Evolutionary conservation across 441 rosid species (phyloP), one percentile per base, ranked within the genome.

Genomic region (Erysimum cheiri): DNA sequence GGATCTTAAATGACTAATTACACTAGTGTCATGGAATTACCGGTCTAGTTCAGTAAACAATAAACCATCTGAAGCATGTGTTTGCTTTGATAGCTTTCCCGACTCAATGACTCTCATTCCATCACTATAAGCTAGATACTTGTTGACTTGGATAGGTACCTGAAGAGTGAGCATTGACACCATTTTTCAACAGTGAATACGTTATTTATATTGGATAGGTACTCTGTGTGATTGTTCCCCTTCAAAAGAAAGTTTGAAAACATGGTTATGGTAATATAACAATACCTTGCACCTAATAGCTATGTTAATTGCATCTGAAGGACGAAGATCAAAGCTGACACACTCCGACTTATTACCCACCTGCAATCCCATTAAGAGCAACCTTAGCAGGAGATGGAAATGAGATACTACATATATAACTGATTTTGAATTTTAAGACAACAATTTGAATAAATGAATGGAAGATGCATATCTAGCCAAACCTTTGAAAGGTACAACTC

Each of bases 81-180:
- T 65, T 11, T 79, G 92, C 5, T 68, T 61, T 57, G 82, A 57
- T 35, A 83, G 73, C 84, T 87, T 94, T 60, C 90, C 92, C 37
- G 93, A 86, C 59, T 89, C 97, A 9, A 88, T 70, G 33, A 91
- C 89, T 81, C 87, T 86, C 96, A 94, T 86, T 69, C 98, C 99
- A 49, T 91, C 97, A 80, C 89, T 91, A 80, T 91, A 94, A 1
- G 96, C 99, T 71, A 94, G 80, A 77, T 90, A 82, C 84, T 87
- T 94, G 88, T 91, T 94, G 40, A 94, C 97, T 84, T 94, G 99
- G 74, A 91, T 85, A 28, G 96, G 97, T 33, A 88, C 95, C 98
- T 93, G 69, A 54, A 68, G 4, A 72, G 37, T 55, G 43, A 29
- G 10, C 3, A 28, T 37, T 8, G 12, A 52, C 48, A 69, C 41